phyloP scores from a whole-genome alignment of 371 early-diverging fungal species.

The Apophysomyces ossiformis region DNA sequence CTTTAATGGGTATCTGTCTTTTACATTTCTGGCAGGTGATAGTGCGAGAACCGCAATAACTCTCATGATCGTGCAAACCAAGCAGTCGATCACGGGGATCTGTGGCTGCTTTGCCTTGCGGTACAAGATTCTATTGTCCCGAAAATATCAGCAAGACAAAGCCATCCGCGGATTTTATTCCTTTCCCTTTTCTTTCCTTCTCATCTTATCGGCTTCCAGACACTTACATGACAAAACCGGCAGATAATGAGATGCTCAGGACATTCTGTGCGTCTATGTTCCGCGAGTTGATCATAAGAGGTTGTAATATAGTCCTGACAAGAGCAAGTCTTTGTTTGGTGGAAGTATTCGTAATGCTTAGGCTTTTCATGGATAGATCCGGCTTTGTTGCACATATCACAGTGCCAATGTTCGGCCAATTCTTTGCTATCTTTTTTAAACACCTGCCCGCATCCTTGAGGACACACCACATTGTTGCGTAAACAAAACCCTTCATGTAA shows the following conservation, averaged over 20 bases:
- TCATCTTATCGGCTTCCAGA: neutral
- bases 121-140: conserved; percentile 51
- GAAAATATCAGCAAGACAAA: neutral
- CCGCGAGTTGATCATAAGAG: conserved; percentile 58
- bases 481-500: conserved; percentile 81
- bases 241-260: conserved; percentile 79
- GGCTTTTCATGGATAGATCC: conserved; percentile 52
- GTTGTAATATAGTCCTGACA: conserved; percentile 49
- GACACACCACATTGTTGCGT: conserved; percentile 78
- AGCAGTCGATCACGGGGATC: conserved; percentile 69
- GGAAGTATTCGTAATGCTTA: conserved; percentile 74
- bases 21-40: conserved; percentile 81
- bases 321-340: conserved; percentile 64
- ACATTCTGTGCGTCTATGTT: conserved; percentile 75
- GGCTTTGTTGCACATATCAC: conserved; percentile 66
- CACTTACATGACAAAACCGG: conserved; percentile 76
- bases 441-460: conserved; percentile 64
- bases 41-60: conserved; percentile 86
- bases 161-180: conserved; percentile 6
- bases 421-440: conserved; percentile 71
- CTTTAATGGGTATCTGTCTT: conserved; percentile 76
- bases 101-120: conserved; percentile 66
- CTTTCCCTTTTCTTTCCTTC: neutral
- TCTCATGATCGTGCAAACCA: conserved; percentile 80
- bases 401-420: conserved; percentile 81